Base-by-base conservation (phyloP, 306 rosid genomes). In the Acacia melanoxylon region DNA sequence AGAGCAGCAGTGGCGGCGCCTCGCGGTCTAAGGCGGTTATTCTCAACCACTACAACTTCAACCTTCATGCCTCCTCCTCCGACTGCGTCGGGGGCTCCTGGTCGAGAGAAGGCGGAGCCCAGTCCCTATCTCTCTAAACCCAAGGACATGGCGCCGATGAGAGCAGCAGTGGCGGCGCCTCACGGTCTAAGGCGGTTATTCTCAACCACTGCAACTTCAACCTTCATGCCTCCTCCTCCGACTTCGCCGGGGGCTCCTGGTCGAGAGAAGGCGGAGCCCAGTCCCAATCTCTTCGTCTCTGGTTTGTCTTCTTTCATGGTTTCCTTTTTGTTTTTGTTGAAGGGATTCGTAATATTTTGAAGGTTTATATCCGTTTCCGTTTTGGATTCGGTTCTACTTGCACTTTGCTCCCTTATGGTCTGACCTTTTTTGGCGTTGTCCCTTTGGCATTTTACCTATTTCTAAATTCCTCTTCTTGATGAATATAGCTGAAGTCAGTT, bases 251-350 rank as follows among this genome's bases (percentile, higher is more conserved):
- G 88, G 12, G 45, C 87, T 19, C 68, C 85, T 74, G 83, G 84
- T 56, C 89, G 95, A 16, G 89, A 88, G 76, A 65, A 33, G 89
- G 90, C 94, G n/a, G 95, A 92, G 6, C 98, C 98, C 61, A 89
- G 80, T 84, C 84, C 92, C 85, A 94, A 89, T 80, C 98, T 94
- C 89, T 94, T 94, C 85, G 97, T 94, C 85, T 94, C 98, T 16
- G 97, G 98, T 88, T 29, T n/a, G 68, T 63, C 71, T 77, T 52
- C 48, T 51, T 2, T 10, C 42, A 8, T 58, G 31, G 0, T 19
- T 52, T 16, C 40, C n/a, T n/a, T 67, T 17, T 3, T 33, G 27
- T 16, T 46, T 75, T 8, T 51, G 24, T 22, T 22, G 9, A 35
- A 68, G 75, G 76, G 56, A 59, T 8, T 84, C 51, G 65, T 51